Base-by-base conservation (phyloP, 148 eudicot species). In the Spergularia marina region DNA sequence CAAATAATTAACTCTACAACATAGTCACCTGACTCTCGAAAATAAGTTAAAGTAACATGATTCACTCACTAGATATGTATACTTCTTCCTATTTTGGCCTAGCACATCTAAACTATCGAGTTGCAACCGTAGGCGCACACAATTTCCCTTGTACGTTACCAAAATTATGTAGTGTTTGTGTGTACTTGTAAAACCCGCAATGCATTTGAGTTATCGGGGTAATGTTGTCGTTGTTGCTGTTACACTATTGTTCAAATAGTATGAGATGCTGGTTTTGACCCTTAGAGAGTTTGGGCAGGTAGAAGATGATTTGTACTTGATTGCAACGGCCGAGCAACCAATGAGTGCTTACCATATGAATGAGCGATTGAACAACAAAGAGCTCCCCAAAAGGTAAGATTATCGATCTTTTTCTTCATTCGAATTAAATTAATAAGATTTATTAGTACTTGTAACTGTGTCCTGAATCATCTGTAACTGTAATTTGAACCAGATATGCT, bases 311-410 rank as follows among this genome's bases (percentile, higher is more conserved):
- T 30, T 30, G 66, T 95, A 95, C 87, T 77, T 95, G 80, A 95
- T 95, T 85, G 98, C 98, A 65, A 95, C 98, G 12, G 94, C 96
- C 72, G 98, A 95, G 79, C 98, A 95, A 78, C 96, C 98, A 20
- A 96, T 94, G 8, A 91, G 98, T 89, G 93, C 96, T 36, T 92
- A 86, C 83, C 98, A 94, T 83, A 34, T 91, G 23, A 96, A 86
- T 70, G 98, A 70, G 17, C 53, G 73, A 59, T 14, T 70, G 21
- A 59, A 91, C 83, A 96, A 96, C 49, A 76, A 90, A 41, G 87
- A 90, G 70, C 82, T 94, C 53, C 98, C 96, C 25, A 44, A 87
- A 73, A 91, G 98, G 98, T 94, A 41, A 63, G 67, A 9, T 30
- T 30, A 30, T 30, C 36, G 36, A 30, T 30, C 36, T 65, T 60